Base-by-base conservation (phyloP, 2,329 filamentous ascomycete genomes). In the Daldinia sp. region DNA sequence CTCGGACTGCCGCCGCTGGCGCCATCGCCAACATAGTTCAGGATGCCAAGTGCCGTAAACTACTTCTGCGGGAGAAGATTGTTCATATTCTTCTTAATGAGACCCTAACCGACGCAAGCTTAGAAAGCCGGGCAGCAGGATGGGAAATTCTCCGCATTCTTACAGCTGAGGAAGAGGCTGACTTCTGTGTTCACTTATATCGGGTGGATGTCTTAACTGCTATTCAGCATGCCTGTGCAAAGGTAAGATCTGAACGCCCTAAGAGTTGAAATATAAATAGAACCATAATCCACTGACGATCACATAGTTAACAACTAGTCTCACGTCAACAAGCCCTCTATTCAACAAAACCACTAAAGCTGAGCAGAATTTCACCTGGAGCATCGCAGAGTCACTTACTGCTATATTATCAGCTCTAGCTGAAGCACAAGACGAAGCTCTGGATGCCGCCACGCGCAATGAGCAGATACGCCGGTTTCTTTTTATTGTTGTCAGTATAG, bases 101-200 rank as follows among this genome's bases (percentile, higher is more conserved):
- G 81, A 90, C 88, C 33, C 79, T 92, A 63, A 89, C 88, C 26
- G 89, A 92, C 75, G 81, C 85, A 41, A 87, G 84, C 64, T 81
- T 90, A 59, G 89, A 91, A 78, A 88, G 88, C 73, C 84, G 87
- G 54, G 87, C 88, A 48, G 87, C 89, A 20, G 90, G 88, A n/a
- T 92, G 90, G 90, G 86, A 87, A 12, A 89, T 91, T 70, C 80
- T 92, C 59, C 84, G 86, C 70, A 84, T 88, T 46, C 81, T 92
- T 60, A 87, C 86, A 1, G 81, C 87, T 69, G 86, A 90, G 74
- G 90, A 92, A 76, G 89, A 90, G 72, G 81, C 86, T 12, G 89
- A 91, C 74, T 91, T 92, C 66, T 90, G 88, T 69, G 81, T 92
- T 20, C 89, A 92, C 72, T 77, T 92, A 64, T 91, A 86, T 74